Base-by-base conservation (phyloP, 1,139 yeast species). In the Nadsonia commutata region DNA sequence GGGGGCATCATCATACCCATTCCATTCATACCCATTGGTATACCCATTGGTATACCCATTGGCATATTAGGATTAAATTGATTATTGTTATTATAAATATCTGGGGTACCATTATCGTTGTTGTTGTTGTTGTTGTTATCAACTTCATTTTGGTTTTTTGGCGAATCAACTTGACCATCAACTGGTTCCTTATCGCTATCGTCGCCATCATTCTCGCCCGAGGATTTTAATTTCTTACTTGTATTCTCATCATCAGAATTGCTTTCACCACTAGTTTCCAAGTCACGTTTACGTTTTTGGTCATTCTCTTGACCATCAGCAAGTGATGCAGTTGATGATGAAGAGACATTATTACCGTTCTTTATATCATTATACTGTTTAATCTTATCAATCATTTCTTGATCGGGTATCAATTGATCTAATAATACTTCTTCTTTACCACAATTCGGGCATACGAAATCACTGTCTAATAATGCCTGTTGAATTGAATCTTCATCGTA, bases 361-460 rank as follows among this genome's bases (percentile, higher is more conserved):
- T 72, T 71, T 16, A 61, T 65, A 42, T 71, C 68, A 9, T 76
- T 54, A 51, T 74, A 82, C 33, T 69, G 68, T 37, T 69, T 61
- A 27, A 85, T 68, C 45, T 72, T 68, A 40, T 65, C 61, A 48
- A 74, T 76, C 58, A 77, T 67, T 20, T 72, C 81, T 41, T 68
- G 67, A 56, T 84, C 85, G 1, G 72, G 68, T 6, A 68, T 67
- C 47, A 88, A 67, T 11, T 79, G 71, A 61, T 90, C 97, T 42
- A 90, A 68, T 50, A 77, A 76, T 1, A 84, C 70, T 49, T 85
- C 95, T 23, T 75, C 78, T 17, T 71, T 71, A 7, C 72, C 75
- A 65, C 98, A 90, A 49, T 78, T 79, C 8, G 97, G 97, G 63
- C 98, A 90, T 40, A 76, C 77, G 64, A 90, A 90, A 57, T 90